Percentiles rank a stretch among this genome's conserved stretches.
These are phyloP conservation scores for Porogramme epimiltina DNA, from an alignment of 1,284 basidiomycete species.

Conservation along the genomic window DNA sequence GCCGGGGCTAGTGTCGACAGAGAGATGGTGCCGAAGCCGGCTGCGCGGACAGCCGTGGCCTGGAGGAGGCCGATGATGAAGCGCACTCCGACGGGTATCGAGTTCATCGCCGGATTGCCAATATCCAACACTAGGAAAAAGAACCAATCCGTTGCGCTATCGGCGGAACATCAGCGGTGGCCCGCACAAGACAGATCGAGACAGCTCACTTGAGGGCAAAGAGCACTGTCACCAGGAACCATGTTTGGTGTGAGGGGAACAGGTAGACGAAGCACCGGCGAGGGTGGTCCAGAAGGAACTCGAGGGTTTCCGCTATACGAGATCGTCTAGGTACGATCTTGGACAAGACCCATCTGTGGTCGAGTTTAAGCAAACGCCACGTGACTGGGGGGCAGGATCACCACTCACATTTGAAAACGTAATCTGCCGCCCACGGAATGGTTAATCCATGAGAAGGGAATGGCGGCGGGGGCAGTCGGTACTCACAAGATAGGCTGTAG, in stretches of 20 bases:
- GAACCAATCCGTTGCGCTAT: conserved; percentile 67
- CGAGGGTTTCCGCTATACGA: conserved; percentile 77
- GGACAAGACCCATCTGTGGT: conserved; percentile 69
- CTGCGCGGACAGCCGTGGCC: conserved; percentile 82
- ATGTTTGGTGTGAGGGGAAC: conserved; percentile 95
- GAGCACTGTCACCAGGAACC: conserved; percentile 81
- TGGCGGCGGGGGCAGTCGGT: not conserved
- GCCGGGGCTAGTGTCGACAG: conserved; percentile 74
- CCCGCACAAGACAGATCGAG: not conserved
- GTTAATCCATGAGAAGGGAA: not conserved
- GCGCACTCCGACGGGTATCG: conserved; percentile 71
- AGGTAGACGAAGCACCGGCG: conserved; percentile 94
- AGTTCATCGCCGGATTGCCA: conserved; percentile 72
- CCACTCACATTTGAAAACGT: conserved; percentile 63
- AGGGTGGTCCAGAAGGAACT: conserved; percentile 96
- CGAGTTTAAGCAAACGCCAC: conserved; percentile 1
- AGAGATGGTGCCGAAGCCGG: conserved; percentile 83
- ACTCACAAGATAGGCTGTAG: conserved; percentile 24
- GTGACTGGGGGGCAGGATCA: not conserved
- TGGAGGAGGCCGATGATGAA: conserved; percentile 73
- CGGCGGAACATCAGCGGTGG: not conserved
- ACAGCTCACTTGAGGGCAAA: conserved; percentile 65
- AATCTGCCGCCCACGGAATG: conserved; percentile 53
- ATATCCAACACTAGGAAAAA: conserved; percentile 91
- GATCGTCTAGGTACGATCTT: conserved; percentile 65